Conservation (phyloP, 2,329 filamentous ascomycete genomes). For the Hansfordia pulvinata region DNA sequence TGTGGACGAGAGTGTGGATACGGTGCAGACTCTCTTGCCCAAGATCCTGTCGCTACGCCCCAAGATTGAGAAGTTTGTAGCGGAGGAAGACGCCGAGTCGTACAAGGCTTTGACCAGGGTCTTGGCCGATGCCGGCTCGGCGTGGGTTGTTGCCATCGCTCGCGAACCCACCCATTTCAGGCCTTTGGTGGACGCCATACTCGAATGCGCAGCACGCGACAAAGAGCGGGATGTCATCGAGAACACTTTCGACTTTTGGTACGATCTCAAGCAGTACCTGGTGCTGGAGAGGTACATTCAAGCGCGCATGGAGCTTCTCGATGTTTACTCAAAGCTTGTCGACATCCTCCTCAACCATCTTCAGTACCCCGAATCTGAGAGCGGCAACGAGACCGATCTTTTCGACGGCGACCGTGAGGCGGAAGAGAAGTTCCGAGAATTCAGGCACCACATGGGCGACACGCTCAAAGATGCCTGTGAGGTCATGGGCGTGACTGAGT, state of each 20-base stretch:
- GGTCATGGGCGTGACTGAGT: slow-evolving; percentile 87
- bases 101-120: slow-evolving; percentile 84
- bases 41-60: slow-evolving; percentile 63
- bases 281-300: slow-evolving; percentile 81
- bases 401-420: slow-evolving; percentile 93
- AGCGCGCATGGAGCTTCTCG: slow-evolving; percentile 61
- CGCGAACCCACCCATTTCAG: slow-evolving; percentile 72
- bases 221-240: slow-evolving; percentile 83
- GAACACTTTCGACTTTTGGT: slow-evolving; percentile 95
- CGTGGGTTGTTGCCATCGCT: slow-evolving; percentile 87
- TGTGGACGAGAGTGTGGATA: slow-evolving; percentile 75
- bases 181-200: slow-evolving; percentile 71
- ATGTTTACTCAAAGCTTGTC: slow-evolving; percentile 79
- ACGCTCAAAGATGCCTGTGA: slow-evolving; percentile 95
- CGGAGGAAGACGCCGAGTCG: slow-evolving; percentile 70
- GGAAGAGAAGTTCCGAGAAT: slow-evolving; percentile 94
- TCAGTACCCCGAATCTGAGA: slow-evolving; percentile 69
- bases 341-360: slow-evolving; percentile 88
- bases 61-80: slow-evolving; percentile 60
- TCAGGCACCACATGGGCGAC: slow-evolving; percentile 94
- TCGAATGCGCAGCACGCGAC: slow-evolving; percentile 85
- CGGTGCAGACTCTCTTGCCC: slow-evolving; percentile 74
- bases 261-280: slow-evolving; percentile 92
- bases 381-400: slow-evolving; percentile 62
- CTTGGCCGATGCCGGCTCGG: slow-evolving; percentile 84